Evolutionary conservation across 2,329 filamentous ascomycete genomes (phyloP), one percentile per base, ranked within the genome.

Genomic region (Penicillium corylophilum): DNA sequence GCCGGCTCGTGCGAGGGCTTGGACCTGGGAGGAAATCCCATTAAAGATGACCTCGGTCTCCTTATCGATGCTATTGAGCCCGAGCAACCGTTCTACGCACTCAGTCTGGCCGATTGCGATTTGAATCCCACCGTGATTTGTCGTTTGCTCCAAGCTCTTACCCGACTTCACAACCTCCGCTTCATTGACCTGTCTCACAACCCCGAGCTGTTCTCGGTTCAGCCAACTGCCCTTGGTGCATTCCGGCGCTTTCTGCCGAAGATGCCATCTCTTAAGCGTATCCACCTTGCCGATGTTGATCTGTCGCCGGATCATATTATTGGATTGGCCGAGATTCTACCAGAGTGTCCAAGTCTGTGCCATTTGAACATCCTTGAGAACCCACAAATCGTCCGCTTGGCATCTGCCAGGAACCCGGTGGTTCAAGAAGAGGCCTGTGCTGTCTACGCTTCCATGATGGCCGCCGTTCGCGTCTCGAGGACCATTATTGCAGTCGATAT

Each of bases 131-230:
- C 83, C 0, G 85, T 87, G 10, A 76, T 97, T 20, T 87, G 83
- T 70, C 82, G 84, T 48, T 77, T 97, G 12, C 80, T 97, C 45
- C 90, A 90, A 4, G 83, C 83, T 6, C 74, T 97, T 48, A 79
- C 82, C 23, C 83, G 80, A 59, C 76, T 96, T 50, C 79, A 80
- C 2, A 83, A 87, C 57, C 87, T 96, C 66, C 85, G 89, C 18
- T 96, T 96, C 67, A 84, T 99, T 53, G 94, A 97, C 68, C 77
- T 99, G 31, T 96, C 90, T 5, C 90, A 96, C 64, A 97, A 97
- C 62, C 88, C 81, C 28, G 84, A 84, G 18, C 78, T 99, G 15
- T 96, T 95, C 67, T 82, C 85, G 46, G 78, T 79, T 3, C 79
- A 87, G 38, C 86, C 88, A n/a, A 90, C 84, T 64, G 88, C 89